Base-by-base conservation (phyloP, 768 basidiomycete genomes). In the Tulasnella sp. region DNA sequence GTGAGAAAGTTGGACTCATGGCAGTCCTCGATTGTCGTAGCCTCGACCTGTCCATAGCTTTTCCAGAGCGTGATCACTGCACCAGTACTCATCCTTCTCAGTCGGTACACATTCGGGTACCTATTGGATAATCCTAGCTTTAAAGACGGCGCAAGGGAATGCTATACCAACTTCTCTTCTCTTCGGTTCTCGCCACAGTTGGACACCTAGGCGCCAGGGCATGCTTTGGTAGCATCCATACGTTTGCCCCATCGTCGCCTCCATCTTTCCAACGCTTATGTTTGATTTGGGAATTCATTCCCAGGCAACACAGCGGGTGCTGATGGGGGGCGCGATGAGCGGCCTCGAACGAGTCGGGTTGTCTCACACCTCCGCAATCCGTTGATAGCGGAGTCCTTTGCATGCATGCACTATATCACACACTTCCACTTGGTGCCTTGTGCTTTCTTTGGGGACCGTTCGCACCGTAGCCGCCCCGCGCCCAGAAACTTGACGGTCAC, bases 301-400 rank as follows among this genome's bases (percentile, higher is more conserved):
- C 64, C 64, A 69, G 64, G 64, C 34, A 37, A 31, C 64, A 37
- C 28, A 18, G 28, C 12, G 46, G 14, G 46, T 34, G 12, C 31
- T 37, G 64, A 28, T 34, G 31, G 64, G 64, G 18, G 28, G 64
- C 31, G 18, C 64, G 64, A 37, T 31, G 64, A 69, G 64, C 64
- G 64, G 64, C 64, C 24, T 11, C 64, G 64, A 28, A 69, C 24
- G 64, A 69, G 31, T 69, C 9, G 64, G 28, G 8, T 20, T 69
- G 64, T 69, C 64, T 69, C 64, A 69, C 64, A 69, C 64, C 64
- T 69, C 64, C 64, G 64, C 64, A 69, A 69, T 69, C 64, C 64
- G 64, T 20, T 28, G 3, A 69, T 34, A 69, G 34, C 64, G 64
- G 64, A 69, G 31, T 69, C 64, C 34, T 16, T 16, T 28, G 31